Percentiles rank a stretch among this genome's conserved stretches.
Evolutionary conservation across 768 basidiomycete genomes (phyloP).

Genomic region (Boletus eberwhitei): DNA sequence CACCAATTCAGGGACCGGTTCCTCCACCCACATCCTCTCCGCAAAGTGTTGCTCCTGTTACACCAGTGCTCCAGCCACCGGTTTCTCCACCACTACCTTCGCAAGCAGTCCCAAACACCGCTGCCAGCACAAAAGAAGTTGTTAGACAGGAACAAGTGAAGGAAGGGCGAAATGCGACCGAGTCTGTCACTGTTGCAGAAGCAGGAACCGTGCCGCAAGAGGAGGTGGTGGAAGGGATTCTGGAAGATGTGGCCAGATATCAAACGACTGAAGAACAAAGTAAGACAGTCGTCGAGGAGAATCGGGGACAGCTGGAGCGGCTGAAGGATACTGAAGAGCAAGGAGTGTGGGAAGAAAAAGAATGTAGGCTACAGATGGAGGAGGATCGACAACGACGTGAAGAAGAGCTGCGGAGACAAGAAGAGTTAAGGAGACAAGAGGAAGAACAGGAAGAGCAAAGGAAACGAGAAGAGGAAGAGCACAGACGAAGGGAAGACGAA

Average conservation of each 20-base stretch:
- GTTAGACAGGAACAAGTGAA: slow-evolving; percentile 41
- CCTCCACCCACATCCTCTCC: slow-evolving; percentile 4
- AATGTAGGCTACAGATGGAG: neutral
- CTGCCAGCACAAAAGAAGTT: slow-evolving; percentile 28
- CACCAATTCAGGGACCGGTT: slow-evolving; percentile 4
- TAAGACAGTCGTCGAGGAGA: slow-evolving; percentile 17
- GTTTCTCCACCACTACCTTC: slow-evolving; percentile 22
- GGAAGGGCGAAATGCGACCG: slow-evolving; percentile 22
- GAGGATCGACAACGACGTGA: neutral
- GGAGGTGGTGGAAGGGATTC: neutral
- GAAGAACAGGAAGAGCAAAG: slow-evolving; percentile 21
- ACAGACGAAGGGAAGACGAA: neutral
- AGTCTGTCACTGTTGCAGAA: neutral
- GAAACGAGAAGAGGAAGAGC: slow-evolving; percentile 12
- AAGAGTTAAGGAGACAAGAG: neutral
- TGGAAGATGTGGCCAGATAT: neutral
- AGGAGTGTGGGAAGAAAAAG: neutral
- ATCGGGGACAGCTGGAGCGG: neutral
- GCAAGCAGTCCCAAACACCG: neutral
- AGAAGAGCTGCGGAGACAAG: slow-evolving; percentile 1
- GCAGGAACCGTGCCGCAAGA: neutral
- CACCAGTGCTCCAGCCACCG: slow-evolving; percentile 14
- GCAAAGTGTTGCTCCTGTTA: slow-evolving; percentile 1
- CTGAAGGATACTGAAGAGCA: neutral
- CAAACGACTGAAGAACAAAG: slow-evolving; percentile 17